Percentiles rank a stretch among this genome's conserved stretches.
Conservation (phyloP, 2,329 filamentous ascomycete genomes). For the Alternaria angustiovoidea region DNA sequence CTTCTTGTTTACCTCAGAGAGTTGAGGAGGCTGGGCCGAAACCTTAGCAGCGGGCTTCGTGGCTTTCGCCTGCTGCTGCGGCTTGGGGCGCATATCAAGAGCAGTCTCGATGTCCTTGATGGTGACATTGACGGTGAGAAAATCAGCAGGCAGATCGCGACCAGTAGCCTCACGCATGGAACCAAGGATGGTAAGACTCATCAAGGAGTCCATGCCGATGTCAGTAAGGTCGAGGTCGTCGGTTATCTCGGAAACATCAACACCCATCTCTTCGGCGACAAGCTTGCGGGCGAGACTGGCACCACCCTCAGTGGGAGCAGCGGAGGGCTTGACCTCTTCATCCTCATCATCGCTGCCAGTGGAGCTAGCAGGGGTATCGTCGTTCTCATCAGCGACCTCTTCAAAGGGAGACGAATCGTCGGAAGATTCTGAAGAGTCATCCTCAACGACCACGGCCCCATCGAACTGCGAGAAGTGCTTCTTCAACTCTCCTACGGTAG, state of each 20-base stretch:
- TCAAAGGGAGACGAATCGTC: constrained; percentile 53
- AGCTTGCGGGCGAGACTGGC: constrained; percentile 59
- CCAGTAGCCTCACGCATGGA: constrained; percentile 61
- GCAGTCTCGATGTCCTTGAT: constrained; percentile 72
- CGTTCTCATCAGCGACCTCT: constrained; percentile 37
- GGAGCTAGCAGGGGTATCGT: constrained; percentile 60
- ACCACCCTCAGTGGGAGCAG: constrained; percentile 46
- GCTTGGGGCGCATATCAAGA: constrained; percentile 63
- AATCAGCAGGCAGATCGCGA: constrained; percentile 60
- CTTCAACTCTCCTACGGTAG: constrained; percentile 68
- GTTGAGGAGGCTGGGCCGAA: constrained; percentile 45
- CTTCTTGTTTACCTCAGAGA: constrained; percentile 60
- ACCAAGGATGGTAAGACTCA: constrained; percentile 61
- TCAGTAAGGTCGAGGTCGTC: constrained; percentile 68
- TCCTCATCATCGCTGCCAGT: constrained; percentile 57
- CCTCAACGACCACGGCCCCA: constrained; percentile 49
- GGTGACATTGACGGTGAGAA: constrained; percentile 68
- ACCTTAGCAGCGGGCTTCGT: constrained; percentile 28
- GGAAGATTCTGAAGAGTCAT: constrained; percentile 53
- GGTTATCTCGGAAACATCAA: constrained; percentile 65
- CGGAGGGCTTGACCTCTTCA: constrained; percentile 42
- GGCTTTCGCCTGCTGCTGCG: constrained; percentile 48
- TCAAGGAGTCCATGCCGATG: constrained; percentile 63
- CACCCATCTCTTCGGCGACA: constrained; percentile 67
- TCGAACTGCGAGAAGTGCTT: constrained; percentile 62